Conservation (phyloP, 129 eudicot genomes). For the Centaurea solstitialis region DNA sequence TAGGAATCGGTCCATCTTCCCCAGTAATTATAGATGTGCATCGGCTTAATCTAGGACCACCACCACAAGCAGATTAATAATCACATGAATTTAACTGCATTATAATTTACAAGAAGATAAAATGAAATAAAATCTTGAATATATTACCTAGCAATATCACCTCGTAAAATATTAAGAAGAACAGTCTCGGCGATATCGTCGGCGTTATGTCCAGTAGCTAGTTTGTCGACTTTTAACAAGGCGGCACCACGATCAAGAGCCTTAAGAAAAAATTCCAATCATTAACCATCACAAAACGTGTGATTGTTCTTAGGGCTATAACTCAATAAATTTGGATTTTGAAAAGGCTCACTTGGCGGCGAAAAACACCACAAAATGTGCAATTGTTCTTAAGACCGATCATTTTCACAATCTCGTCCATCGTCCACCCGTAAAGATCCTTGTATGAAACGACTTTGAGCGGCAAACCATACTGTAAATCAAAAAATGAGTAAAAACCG, state of each 20-base stretch:
- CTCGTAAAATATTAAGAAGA: conserved; percentile 85
- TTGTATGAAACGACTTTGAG: conserved; percentile 91
- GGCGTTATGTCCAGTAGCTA: conserved; percentile 95
- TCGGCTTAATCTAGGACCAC: conserved; percentile 68
- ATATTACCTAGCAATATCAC: conserved; percentile 92
- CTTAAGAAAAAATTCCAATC: conserved; percentile 32
- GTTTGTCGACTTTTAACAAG: conserved; percentile 87
- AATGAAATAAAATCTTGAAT: neutral
- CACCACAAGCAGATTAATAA: conserved; percentile 18
- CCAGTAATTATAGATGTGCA: conserved; percentile 96
- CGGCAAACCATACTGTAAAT: conserved; percentile 85
- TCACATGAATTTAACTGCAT: neutral
- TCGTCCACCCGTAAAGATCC: conserved; percentile 97
- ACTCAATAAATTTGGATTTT: neutral
- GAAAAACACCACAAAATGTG: conserved; percentile 96
- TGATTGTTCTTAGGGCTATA: neutral
- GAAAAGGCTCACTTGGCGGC: conserved; percentile 69
- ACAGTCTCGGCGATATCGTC: conserved; percentile 98
- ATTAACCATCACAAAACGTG: neutral
- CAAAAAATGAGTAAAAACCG: neutral
- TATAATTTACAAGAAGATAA: neutral
- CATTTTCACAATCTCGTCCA: conserved; percentile 97
- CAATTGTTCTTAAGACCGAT: conserved; percentile 94
- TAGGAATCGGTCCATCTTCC: conserved; percentile 98
- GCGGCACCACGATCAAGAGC: conserved; percentile 99